phyloP scores from a whole-genome alignment of 2,329 filamentous ascomycete genomes.

The Colletotrichum gigasporum region DNA sequence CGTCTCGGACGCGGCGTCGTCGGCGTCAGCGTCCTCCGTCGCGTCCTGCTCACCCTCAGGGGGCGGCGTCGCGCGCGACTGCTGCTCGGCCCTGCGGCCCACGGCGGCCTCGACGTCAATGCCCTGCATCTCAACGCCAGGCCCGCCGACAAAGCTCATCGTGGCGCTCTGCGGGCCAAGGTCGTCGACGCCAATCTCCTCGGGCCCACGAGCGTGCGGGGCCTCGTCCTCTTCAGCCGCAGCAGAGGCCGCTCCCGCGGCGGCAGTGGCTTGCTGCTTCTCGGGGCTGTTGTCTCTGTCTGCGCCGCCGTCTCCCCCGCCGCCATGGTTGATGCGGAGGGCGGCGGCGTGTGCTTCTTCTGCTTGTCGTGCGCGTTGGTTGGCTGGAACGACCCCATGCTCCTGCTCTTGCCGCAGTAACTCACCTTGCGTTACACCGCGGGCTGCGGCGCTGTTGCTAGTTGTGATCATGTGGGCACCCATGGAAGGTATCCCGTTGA shows the following conservation, averaged over 20 bases:
- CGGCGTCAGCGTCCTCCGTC: constrained; percentile 32
- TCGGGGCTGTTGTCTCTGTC: constrained; percentile 14
- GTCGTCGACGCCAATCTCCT: constrained; percentile 86
- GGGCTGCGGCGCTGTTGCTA: constrained; percentile 36
- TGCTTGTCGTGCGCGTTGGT: constrained; percentile 59
- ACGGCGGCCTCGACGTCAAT: constrained; percentile 71
- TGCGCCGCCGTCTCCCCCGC: neutral
- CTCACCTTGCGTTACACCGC: constrained; percentile 83
- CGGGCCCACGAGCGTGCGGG: constrained; percentile 86
- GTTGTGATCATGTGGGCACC: no score
- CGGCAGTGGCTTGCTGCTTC: constrained; percentile 31
- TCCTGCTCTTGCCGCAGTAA: constrained; percentile 87
- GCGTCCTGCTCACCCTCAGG: constrained; percentile 38
- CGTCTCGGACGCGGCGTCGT: constrained; percentile 41
- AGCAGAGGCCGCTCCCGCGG: constrained; percentile 37
- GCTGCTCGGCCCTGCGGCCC: constrained; percentile 59
- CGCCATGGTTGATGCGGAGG: constrained; percentile 24
- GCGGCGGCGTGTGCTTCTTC: constrained; percentile 33
- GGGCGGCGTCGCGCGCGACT: constrained; percentile 36
- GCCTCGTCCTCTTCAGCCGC: constrained; percentile 66
- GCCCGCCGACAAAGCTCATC: constrained; percentile 49
- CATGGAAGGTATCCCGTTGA: constrained; percentile 73
- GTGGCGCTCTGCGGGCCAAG: constrained; percentile 75
- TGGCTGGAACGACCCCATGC: constrained; percentile 79
- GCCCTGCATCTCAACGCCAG: constrained; percentile 58